phyloP scores from a whole-genome alignment of 2,329 filamentous ascomycete genomes.

The Trichoderma cornu-damae region DNA sequence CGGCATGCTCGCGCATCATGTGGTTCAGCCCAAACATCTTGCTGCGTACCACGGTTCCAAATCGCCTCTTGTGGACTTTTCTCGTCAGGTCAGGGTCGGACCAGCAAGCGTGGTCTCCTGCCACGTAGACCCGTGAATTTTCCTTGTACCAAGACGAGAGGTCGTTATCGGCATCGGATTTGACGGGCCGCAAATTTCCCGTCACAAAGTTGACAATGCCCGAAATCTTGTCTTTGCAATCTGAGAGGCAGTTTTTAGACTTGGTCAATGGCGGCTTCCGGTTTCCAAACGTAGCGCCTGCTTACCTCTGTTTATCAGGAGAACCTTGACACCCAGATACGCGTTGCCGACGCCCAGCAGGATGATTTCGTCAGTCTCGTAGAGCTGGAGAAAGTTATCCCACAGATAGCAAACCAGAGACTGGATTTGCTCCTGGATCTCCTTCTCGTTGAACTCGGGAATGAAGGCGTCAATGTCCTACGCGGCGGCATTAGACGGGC shows the following conservation, averaged over 20 bases:
- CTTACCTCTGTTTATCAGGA: conserved; percentile 70
- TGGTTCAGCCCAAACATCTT: conserved; percentile 43
- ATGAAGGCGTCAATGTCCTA: conserved; percentile 47
- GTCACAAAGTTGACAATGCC: conserved; percentile 78
- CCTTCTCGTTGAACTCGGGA: conserved; percentile 41
- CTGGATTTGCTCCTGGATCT: conserved; percentile 56
- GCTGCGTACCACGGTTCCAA: conserved; percentile 54
- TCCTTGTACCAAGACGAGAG: conserved; percentile 78
- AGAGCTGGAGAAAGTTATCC: conserved; percentile 92
- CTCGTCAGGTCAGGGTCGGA: conserved; percentile 53
- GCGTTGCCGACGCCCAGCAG: conserved; percentile 87
- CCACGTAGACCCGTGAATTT: conserved; percentile 75
- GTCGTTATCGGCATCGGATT: conserved; percentile 68
- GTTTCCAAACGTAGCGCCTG: no score
- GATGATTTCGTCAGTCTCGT: conserved; percentile 67
- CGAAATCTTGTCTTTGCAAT: conserved; percentile 62
- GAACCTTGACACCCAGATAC: conserved; percentile 74
- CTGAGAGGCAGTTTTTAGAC: conserved; percentile 30
- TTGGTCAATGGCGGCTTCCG: no score
- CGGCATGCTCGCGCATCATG: conserved; percentile 54
- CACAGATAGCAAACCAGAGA: conserved; percentile 82
- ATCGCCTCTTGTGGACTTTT: conserved; percentile 56
- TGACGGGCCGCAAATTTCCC: conserved; percentile 70
- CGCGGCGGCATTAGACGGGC: conserved; percentile 6
- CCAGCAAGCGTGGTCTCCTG: conserved; percentile 72